phyloP scores from a whole-genome alignment of 441 rosid species.

The Sinapis alba region DNA sequence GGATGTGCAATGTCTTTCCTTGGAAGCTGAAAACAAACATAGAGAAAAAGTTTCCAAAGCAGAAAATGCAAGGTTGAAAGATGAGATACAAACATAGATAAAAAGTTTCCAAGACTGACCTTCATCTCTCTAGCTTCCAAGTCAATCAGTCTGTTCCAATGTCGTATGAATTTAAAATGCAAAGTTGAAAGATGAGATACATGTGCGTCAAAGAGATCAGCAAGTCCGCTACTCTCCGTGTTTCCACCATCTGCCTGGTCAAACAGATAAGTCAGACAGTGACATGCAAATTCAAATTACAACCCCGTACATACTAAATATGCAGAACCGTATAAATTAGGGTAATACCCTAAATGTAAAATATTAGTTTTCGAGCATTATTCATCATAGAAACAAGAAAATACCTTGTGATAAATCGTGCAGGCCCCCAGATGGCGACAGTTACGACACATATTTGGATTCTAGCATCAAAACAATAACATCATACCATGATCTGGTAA shows the following conservation, averaged over 20 bases:
- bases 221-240: conserved; percentile 81
- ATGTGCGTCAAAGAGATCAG: conserved; percentile 70
- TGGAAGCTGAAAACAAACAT: conserved; percentile 53
- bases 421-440: conserved; percentile 96
- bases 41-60: conserved; percentile 21
- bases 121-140: conserved; percentile 91
- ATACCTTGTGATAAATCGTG: conserved; percentile 94
- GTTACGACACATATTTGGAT: conserved; percentile 79
- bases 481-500: conserved; percentile 21
- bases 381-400: conserved; percentile 17
- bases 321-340: conserved; percentile 3
- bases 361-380: neutral
- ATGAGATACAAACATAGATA: conserved; percentile 48
- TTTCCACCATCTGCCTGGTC: conserved; percentile 92
- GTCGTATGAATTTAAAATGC: conserved; percentile 68
- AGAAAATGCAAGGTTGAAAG: conserved; percentile 45
- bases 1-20: conserved; percentile 68
- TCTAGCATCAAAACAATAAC: conserved; percentile 48
- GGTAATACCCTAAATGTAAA: neutral
- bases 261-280: conserved; percentile 31
- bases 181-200: conserved; percentile 71
- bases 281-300: neutral
- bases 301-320: conserved; percentile 5
- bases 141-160: conserved; percentile 87
- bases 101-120: conserved; percentile 48